Base-by-base conservation (phyloP, 2,329 filamentous ascomycete species). In the Canariomyces notabilis region DNA sequence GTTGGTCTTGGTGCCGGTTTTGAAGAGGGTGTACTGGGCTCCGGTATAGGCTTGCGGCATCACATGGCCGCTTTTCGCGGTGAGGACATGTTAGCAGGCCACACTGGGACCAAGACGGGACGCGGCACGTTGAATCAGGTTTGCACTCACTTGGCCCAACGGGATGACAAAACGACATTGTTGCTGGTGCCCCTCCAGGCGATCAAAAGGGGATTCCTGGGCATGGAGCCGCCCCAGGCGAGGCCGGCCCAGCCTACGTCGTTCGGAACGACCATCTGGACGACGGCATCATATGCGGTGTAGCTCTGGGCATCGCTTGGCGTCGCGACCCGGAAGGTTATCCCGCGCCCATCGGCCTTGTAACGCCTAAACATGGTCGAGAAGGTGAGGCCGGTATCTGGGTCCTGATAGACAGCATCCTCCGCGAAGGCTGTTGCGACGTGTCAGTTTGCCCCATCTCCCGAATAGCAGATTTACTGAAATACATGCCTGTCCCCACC, bases 221-320 rank as follows among this genome's bases (percentile, higher is more conserved):
- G 63, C 72, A 75, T 75, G 16, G 64, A 64, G 4, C 70, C 72
- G 29, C 68, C 70, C 70, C 71, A 74, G 9, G 72, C 66, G 14
- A 75, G 61, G 1, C 69, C 72, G 6, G 67, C 64, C 72, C 72
- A 75, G 46, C 71, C 72, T 37, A 72, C 66, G 4, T 63, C 57
- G 26, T 61, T 61, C 7, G 71, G 70, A 2, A 69, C 66, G 4
- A 69, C 60, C 31, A 74, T 64, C 54, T 74, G 71, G 20, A 60
- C 18, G 15, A 60, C 53, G 19, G 48, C 44, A 15, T 60, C 57
- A 35, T 51, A 60, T 4, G 50, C 8, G 2, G 50, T 42, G 39
- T 52, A 37, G 22, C 12, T 43, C 22, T 52, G 38, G 18, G 44
- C 56, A 14, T 37, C 38, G 9, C 42, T 46, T 1, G 58, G 55